A percentile compares a stretch with the other conserved stretches of the same genome.
phyloP scores from a whole-genome alignment of 768 basidiomycete genomes.

The Tephrocybe sp. region DNA sequence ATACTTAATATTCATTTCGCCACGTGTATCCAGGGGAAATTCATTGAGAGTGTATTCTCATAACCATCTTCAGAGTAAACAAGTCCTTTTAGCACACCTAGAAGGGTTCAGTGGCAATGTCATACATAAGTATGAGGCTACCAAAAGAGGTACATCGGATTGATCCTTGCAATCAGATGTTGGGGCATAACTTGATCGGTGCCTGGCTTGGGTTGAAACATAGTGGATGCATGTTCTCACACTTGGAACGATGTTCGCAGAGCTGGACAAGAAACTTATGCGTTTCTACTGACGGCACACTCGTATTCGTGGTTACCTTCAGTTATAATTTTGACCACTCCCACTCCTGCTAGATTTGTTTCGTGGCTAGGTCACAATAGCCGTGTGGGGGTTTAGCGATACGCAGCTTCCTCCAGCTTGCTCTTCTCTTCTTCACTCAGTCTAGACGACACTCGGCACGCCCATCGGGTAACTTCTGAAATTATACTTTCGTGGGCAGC shows the following conservation, averaged over 20 bases:
- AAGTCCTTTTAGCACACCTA: neutral
- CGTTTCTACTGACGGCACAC: slow-evolving; percentile 2
- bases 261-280: neutral
- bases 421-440: neutral
- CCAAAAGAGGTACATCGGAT: slow-evolving; percentile 6
- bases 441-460: neutral
- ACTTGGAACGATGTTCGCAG: slow-evolving; percentile 12
- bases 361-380: neutral
- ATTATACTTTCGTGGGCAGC: neutral
- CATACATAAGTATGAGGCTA: too few species aligned
- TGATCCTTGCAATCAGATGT: neutral
- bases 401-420: neutral
- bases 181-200: slow-evolving; percentile 10
- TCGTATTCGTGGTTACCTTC: neutral
- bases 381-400: neutral
- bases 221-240: slow-evolving; percentile 12
- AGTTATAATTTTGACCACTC: neutral
- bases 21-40: neutral
- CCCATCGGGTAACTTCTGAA: neutral
- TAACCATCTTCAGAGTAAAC: too few species aligned
- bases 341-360: neutral
- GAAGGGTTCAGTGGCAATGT: neutral
- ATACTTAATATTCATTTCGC: neutral
- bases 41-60: neutral
- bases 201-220: slow-evolving; percentile 14